phyloP scores from a whole-genome alignment of 78 protist species.

The Dictyostelium firmibasis region DNA sequence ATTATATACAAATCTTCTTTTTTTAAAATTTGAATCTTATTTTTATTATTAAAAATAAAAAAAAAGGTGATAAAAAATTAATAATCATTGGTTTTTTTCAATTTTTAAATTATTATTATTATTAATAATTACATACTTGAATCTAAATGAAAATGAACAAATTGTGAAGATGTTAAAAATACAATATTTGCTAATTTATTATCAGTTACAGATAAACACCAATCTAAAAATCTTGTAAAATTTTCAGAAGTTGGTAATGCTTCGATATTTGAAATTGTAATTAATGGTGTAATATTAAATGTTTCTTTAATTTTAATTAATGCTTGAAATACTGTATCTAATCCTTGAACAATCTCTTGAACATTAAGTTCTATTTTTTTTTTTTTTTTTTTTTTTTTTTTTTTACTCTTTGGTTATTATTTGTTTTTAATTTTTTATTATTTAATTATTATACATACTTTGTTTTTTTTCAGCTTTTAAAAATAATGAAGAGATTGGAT shows the following conservation, averaged over 20 bases:
- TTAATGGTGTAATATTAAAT: constrained; percentile 52
- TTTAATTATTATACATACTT: constrained; percentile 21
- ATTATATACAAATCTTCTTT: constrained; percentile 71
- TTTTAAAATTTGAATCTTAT: constrained; percentile 25
- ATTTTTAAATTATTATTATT: background rate
- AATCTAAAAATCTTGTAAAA: constrained; percentile 70
- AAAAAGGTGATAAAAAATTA: background rate
- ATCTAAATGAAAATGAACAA: constrained; percentile 71
- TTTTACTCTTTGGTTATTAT: background rate
- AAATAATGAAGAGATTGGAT: constrained; percentile 51
- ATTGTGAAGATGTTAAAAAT: constrained; percentile 70
- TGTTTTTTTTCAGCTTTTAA: constrained; percentile 71
- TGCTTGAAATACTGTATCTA: constrained; percentile 61
- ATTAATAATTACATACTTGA: constrained; percentile 12
- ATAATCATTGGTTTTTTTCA: background rate
- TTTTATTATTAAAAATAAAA: background rate
- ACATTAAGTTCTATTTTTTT: constrained; percentile 43
- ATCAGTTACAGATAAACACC: constrained; percentile 72
- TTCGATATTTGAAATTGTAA: constrained; percentile 62
- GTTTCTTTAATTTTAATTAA: constrained; percentile 48
- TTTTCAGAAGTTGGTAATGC: constrained; percentile 73
- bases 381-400: background rate
- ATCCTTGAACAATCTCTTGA: constrained; percentile 68
- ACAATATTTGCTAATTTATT: constrained; percentile 74
- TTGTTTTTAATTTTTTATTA: no score